These are phyloP conservation scores for Clavulina sp. DNA, from an alignment of 768 basidiomycete genomes.

Conservation along the genomic window DNA sequence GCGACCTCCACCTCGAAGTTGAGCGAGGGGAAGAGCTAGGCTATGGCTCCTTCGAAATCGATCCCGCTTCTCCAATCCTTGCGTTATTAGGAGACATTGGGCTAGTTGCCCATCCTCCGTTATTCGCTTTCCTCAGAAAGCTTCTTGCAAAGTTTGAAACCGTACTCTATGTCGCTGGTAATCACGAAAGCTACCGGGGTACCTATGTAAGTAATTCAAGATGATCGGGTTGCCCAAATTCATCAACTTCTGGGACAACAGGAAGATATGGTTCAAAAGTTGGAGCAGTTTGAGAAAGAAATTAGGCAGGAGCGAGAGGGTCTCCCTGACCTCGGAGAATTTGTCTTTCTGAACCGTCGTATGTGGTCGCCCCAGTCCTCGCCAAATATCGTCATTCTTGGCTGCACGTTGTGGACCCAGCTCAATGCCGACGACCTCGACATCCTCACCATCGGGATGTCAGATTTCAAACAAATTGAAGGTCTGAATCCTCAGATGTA, in stretches of 20 bases:
- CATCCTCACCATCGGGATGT: conserved; percentile 17
- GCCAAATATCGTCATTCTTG: conserved; percentile 21
- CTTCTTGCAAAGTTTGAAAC: conserved; percentile 19
- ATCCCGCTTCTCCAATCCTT: conserved; percentile 15
- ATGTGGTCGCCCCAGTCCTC: conserved; percentile 4
- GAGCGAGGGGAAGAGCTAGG: conserved; percentile 12
- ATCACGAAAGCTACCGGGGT: conserved; percentile 17
- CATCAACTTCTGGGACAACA: neutral
- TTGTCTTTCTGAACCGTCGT: neutral
- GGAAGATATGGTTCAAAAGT: neutral
- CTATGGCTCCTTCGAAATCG: conserved; percentile 15
- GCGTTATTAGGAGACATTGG: conserved; percentile 26
- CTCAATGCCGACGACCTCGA: conserved; percentile 18
- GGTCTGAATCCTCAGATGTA: conserved; percentile 16
- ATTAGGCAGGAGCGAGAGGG: neutral
- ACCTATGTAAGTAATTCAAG: neutral
- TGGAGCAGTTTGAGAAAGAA: neutral
- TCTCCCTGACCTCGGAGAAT: neutral
- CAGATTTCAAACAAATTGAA: conserved; percentile 21
- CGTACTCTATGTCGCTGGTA: conserved; percentile 23
- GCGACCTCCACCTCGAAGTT: conserved; percentile 20
- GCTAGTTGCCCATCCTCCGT: conserved; percentile 16
- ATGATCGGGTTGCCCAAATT: neutral
- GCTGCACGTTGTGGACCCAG: conserved; percentile 25
- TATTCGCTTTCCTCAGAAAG: conserved; percentile 20